Conservation (phyloP, 1,139 yeast genomes). For the Candida sojae region DNA sequence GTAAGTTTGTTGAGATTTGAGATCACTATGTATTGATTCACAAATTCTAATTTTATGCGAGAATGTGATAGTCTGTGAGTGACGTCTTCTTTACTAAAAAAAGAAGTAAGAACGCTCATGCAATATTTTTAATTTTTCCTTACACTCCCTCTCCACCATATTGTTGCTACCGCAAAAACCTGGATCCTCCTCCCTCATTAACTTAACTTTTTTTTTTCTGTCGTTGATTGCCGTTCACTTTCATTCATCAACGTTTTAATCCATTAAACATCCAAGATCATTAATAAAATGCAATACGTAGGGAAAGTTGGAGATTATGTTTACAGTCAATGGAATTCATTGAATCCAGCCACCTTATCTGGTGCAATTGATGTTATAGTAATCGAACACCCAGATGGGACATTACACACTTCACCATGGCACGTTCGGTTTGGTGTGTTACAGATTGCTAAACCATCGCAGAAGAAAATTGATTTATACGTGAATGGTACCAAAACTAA, state of each 20-base stretch:
- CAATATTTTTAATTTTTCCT: no score
- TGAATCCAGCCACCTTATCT: slow-evolving; percentile 92
- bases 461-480: slow-evolving; percentile 85
- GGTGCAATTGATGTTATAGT: slow-evolving; percentile 98
- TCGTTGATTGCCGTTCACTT: background rate
- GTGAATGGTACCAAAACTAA: slow-evolving; percentile 83
- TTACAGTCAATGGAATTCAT: slow-evolving; percentile 95
- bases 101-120: no score
- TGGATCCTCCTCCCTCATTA: background rate
- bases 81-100: no score
- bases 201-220: background rate
- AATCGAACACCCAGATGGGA: slow-evolving; percentile 84
- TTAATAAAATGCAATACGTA: slow-evolving; percentile 78
- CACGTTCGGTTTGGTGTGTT: slow-evolving; percentile 96
- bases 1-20: no score
- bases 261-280: background rate
- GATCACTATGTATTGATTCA: no score
- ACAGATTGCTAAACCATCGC: slow-evolving; percentile 91
- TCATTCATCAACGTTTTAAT: background rate
- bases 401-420: slow-evolving; percentile 91
- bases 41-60: no score
- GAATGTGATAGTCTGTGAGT: no score
- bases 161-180: background rate
- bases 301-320: slow-evolving; percentile 94
- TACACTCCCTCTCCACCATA: background rate